Base-by-base conservation (phyloP, 108 stramenopile species). In the Skeletonema tropicum region DNA sequence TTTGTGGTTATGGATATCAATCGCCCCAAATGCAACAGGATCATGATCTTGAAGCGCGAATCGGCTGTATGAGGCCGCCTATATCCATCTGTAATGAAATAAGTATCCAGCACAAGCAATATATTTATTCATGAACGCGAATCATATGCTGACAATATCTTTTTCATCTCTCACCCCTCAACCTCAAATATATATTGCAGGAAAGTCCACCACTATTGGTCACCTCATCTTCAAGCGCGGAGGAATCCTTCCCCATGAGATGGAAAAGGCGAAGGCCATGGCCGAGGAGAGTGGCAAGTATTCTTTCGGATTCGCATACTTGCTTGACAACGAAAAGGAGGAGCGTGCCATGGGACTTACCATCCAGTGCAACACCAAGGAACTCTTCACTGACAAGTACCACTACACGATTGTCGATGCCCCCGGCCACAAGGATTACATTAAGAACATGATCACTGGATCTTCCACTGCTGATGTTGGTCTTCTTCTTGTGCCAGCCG, bases 381-480 rank as follows among this genome's bases (percentile, higher is more conserved):
- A 90, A 77, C 88, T 90, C 84, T 90, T 86, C 89, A 90, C 89
- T 70, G 87, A 88, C 5, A 90, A 88, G 75, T 88, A 88, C 87
- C 89, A 90, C 76, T 90, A 90, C 89, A 90, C 87, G 33, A 88
- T 90, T 67, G 89, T 90, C 64, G 89, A 90, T 79, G 89, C 89
- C 63, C 89, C 89, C 19, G 89, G 89, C 9, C 89, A 90, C 89
- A 90, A 90, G 89, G 89, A 90, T 90, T 90, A 90, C 89, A 90
- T 90, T 84, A 90, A 90, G 86, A 90, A 90, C 84, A 90, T 90
- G 89, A 90, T 90, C 68, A 90, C 89, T 62, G 89, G 89, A 77
- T 88, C 87, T 29, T 85, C 89, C 80, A 90, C 89, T 63, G 89
- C 89, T 66, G 89, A 90, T 79, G 89, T 90, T n/a, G 89, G 89